phyloP scores from a whole-genome alignment of 2,329 filamentous ascomycete genomes.

The Cladosporium sp. region DNA sequence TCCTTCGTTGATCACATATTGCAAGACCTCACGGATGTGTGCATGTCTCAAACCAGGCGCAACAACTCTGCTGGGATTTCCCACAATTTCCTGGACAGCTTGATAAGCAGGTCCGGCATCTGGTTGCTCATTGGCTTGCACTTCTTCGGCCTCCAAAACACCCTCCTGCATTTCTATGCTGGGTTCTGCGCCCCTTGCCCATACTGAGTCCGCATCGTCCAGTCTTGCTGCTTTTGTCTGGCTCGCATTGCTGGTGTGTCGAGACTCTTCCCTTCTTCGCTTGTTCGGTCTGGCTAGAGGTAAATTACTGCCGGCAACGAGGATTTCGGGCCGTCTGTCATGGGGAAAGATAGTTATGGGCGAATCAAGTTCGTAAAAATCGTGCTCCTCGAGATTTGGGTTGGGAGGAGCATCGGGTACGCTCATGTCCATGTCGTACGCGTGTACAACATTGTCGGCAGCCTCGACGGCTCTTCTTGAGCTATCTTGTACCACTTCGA shows the following conservation, averaged over 20 bases:
- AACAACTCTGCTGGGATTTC: slow-evolving; percentile 29
- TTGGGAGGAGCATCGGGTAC: slow-evolving; percentile 56
- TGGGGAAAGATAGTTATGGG: slow-evolving; percentile 18
- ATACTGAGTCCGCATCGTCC: slow-evolving; percentile 18
- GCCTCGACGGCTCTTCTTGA: slow-evolving; percentile 67
- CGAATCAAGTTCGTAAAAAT: slow-evolving; percentile 23
- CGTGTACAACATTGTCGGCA: slow-evolving; percentile 70
- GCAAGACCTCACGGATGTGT: slow-evolving; percentile 45
- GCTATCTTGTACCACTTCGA: slow-evolving; percentile 69
- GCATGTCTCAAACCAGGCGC: slow-evolving; percentile 45
- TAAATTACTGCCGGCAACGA: slow-evolving; percentile 40
- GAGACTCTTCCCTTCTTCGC: slow-evolving; percentile 34
- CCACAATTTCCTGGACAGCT: slow-evolving; percentile 8
- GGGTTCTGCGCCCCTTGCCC: slow-evolving; percentile 18
- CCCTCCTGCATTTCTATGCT: slow-evolving; percentile 25
- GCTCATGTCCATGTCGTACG: slow-evolving; percentile 70
- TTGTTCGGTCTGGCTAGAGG: slow-evolving; percentile 39
- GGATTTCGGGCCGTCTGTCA: slow-evolving; percentile 39
- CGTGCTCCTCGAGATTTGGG: slow-evolving; percentile 26
- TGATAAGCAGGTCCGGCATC: slow-evolving; percentile 4
- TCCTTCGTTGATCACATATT: slow-evolving; percentile 49
- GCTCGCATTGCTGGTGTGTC: slow-evolving; percentile 24
- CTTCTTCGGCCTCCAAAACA: slow-evolving; percentile 25
- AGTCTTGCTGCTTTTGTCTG: slow-evolving; percentile 20
- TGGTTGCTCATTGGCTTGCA: slow-evolving; percentile 17